Percentiles rank a stretch among this genome's conserved stretches.
Evolutionary conservation across 116 monocot genomes (phyloP).

Genomic region (Trichopus zeylanicus): DNA sequence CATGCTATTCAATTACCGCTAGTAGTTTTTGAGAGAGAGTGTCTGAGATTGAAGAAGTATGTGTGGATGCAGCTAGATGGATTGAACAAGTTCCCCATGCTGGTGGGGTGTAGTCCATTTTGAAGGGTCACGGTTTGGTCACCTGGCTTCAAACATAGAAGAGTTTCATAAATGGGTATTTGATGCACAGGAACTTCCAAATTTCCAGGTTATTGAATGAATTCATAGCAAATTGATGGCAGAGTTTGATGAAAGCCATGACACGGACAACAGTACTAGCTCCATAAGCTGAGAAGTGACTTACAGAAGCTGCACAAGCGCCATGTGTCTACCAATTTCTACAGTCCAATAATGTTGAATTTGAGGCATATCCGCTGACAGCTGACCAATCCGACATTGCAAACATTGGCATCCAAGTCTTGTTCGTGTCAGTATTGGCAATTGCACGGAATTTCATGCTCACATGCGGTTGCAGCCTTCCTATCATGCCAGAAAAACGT

Average conservation of each 20-base stretch:
- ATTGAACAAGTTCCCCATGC: conserved; percentile 37
- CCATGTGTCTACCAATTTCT: conserved; percentile 42
- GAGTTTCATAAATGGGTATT: conserved; percentile 58
- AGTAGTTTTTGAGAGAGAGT: conserved; percentile 44
- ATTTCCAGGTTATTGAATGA: conserved; percentile 50
- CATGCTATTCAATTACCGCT: conserved; percentile 50
- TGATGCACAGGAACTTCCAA: conserved; percentile 52
- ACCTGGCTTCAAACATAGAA: conserved; percentile 51
- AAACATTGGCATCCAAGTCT: conserved; percentile 42
- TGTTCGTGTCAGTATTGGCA: conserved; percentile 81
- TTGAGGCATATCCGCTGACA: conserved; percentile 57
- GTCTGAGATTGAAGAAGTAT: conserved; percentile 50
- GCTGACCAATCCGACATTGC: conserved; percentile 46
- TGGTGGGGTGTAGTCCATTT: conserved; percentile 41
- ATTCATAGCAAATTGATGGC: conserved; percentile 37
- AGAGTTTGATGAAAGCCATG: conserved; percentile 34
- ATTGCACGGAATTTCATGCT: conserved; percentile 57
- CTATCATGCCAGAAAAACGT: conserved; percentile 44
- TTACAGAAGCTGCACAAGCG: conserved; percentile 21
- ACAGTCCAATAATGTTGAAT: conserved; percentile 58
- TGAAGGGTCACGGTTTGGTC: conserved; percentile 46
- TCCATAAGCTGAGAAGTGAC: conserved; percentile 43
- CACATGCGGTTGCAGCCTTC: conserved; percentile 55
- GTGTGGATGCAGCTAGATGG: conserved; percentile 52
- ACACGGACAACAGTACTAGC: conserved; percentile 33